These are phyloP conservation scores for Phytophthora constricta DNA, from an alignment of 352 stramenopile genomes.

Conservation along the genomic window DNA sequence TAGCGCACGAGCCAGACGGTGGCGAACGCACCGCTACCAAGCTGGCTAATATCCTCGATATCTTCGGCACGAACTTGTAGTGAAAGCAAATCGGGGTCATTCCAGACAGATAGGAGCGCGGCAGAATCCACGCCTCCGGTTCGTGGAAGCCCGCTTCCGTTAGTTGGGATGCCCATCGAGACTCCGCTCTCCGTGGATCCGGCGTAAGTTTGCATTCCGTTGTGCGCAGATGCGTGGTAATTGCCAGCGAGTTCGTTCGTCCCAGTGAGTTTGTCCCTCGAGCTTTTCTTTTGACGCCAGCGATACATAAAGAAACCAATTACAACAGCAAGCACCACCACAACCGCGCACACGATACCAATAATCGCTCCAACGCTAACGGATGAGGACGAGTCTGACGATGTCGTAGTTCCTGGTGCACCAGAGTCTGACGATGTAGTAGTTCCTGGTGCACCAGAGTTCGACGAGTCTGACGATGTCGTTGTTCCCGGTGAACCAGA, in stretches of 20 bases:
- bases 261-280: slow-evolving; percentile 14
- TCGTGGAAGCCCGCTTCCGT: not conserved
- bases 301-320: slow-evolving; percentile 29
- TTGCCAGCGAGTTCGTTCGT: slow-evolving; percentile 19
- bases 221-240: slow-evolving; percentile 9
- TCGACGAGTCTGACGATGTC: no score
- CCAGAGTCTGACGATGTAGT: slow-evolving; percentile 1
- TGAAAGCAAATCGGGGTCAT: slow-evolving; percentile 35
- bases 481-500: no score
- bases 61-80: slow-evolving; percentile 33
- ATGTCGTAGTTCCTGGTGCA: slow-evolving; percentile 18
- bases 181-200: not conserved
- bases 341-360: slow-evolving; percentile 27
- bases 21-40: slow-evolving; percentile 36
- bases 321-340: slow-evolving; percentile 17
- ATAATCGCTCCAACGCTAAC: slow-evolving; percentile 22
- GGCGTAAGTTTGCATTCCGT: not conserved
- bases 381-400: slow-evolving; percentile 22
- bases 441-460: no score
- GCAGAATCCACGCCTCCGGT: not conserved
- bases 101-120: slow-evolving; percentile 34
- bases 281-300: slow-evolving; percentile 14
- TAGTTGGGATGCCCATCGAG: slow-evolving; percentile 16
- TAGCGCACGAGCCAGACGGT: slow-evolving; percentile 39
- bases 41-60: slow-evolving; percentile 31